Evolutionary conservation across 192 early-diverging fungal species (phyloP), one percentile per base, ranked within the genome.

Genomic region (Phycomyces blakesleeanus): DNA sequence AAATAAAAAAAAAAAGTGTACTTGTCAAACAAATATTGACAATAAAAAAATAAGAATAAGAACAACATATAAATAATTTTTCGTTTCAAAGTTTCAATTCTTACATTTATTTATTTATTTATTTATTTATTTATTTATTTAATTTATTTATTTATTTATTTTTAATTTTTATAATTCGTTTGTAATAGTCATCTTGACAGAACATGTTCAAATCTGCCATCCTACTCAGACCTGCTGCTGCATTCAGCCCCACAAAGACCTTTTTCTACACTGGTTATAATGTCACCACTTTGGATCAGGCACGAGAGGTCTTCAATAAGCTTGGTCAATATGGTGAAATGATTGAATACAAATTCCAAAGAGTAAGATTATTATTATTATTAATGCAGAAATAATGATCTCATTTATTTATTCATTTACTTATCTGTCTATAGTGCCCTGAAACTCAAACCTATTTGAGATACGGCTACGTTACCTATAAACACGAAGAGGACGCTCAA

Each of bases 321-420:
- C 51, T 72, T 18, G 49, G 55, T 25, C 6, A n/a, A 8, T 67
- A 66, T 57, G 70, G 70, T 25, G 70, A 72, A 47, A 40, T 67
- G 47, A 26, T 72, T 5, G 70, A 72, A 57, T 72, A 72, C 51
- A 72, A 67, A 42, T 54, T 72, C 20, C 56, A 66, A 47, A 66
- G 70, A 57, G 66, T 68, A 68, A 39, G 56, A 59, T 3, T 49
- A 41, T 5, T 21, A 50, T 14, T 5, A 51, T 21, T 18, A 42
- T 5, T 55, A 49, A 22, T 22, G 18, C n/a, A n/a, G n/a, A n/a
- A n/a, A n/a, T n/a, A n/a, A n/a, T n/a, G n/a, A n/a, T n/a, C n/a
- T n/a, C n/a, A n/a, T n/a, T n/a, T n/a, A n/a, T 58, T 14, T 12
- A 14, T 39, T 18, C 12, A 16, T 26, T n/a, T 25, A 15, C 21